These are phyloP conservation scores for Thielaviopsis euricoi DNA, from an alignment of 2,329 filamentous ascomycete species.

Conservation along the genomic window DNA sequence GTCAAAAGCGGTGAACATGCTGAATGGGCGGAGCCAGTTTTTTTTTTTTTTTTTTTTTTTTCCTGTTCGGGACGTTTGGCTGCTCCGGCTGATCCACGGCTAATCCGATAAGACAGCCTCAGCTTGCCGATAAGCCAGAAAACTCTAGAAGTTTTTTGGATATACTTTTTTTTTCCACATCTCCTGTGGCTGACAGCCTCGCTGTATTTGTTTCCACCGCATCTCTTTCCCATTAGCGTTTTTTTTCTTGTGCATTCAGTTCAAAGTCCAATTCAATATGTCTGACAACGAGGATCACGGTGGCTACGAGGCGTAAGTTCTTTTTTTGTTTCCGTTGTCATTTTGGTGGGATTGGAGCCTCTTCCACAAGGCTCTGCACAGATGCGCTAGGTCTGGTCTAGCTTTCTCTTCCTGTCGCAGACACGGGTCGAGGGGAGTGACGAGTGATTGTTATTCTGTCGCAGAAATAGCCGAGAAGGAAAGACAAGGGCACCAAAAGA, in stretches of 20 bases:
- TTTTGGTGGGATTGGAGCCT: background rate
- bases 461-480: too few relatives aligned
- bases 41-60: background rate
- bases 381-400: too few relatives aligned
- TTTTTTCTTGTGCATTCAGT: background rate
- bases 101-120: constrained; percentile 7
- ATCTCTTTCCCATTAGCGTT: background rate
- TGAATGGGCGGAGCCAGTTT: background rate
- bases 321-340: background rate
- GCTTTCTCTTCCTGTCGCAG: too few relatives aligned
- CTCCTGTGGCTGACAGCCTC: constrained; percentile 1
- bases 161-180: background rate
- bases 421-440: too few relatives aligned
- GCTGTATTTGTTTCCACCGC: constrained; percentile 3
- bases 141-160: background rate
- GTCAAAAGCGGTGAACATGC: background rate
- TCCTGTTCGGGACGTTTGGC: background rate
- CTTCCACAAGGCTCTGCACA: background rate
- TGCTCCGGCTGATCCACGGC: constrained; percentile 4
- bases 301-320: constrained; percentile 38
- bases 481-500: too few relatives aligned
- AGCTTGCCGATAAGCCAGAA: background rate
- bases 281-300: constrained; percentile 57
- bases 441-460: too few relatives aligned
- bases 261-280: constrained; percentile 29